These are phyloP conservation scores for Thuidium tamariscinum DNA, from an alignment of 225 moss, liverwort and hornwort genomes.

Conservation along the genomic window DNA sequence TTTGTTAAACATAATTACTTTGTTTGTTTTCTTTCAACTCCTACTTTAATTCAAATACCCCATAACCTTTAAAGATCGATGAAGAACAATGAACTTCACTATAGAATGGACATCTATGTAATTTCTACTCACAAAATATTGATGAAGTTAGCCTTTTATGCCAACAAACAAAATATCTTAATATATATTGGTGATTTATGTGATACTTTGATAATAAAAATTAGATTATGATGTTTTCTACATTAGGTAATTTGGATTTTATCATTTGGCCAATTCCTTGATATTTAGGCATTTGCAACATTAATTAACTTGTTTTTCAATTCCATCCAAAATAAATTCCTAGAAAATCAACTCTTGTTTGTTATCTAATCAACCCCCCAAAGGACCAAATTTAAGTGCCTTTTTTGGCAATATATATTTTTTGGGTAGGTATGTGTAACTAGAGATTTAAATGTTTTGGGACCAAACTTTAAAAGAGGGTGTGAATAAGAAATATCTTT, in stretches of 20 bases:
- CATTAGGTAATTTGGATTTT: not conserved
- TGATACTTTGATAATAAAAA: not conserved
- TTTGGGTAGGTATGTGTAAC: too few species aligned
- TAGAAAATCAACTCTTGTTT: not conserved
- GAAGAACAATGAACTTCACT: not conserved
- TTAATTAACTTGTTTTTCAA: not conserved
- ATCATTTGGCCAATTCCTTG: not conserved
- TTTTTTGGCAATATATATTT: too few species aligned
- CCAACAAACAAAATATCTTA: not conserved
- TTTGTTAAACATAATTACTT: not conserved
- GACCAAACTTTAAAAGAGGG: too few species aligned
- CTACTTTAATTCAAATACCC: not conserved
- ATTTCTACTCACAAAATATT: rapidly evolving
- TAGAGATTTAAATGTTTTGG: too few species aligned
- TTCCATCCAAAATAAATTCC: rapidly evolving
- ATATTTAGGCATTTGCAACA: not conserved
- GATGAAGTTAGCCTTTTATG: not conserved
- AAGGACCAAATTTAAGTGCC: too few species aligned
- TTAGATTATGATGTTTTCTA: rapidly evolving
- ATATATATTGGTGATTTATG: not conserved
- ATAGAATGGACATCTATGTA: rapidly evolving
- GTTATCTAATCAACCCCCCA: too few species aligned
- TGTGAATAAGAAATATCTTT: too few species aligned
- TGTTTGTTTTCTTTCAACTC: not conserved
- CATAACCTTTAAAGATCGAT: not conserved